Base-by-base conservation (phyloP, 2,329 filamentous ascomycete genomes). In the Coniochaeta sp. region DNA sequence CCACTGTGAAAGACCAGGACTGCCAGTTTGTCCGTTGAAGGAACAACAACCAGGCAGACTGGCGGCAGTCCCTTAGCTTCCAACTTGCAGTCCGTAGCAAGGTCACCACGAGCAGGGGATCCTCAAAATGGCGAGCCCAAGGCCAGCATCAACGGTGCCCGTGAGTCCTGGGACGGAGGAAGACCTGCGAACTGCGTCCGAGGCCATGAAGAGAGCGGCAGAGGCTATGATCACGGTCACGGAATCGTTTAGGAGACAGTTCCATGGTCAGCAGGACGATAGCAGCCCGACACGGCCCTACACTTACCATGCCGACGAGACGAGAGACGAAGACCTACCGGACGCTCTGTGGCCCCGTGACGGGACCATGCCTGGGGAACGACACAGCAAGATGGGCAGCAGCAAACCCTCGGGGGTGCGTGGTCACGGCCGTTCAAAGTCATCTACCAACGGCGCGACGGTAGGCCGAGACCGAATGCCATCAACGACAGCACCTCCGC, bases 131-230 rank as follows among this genome's bases (percentile, higher is more conserved):
- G 50, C 52, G 22, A 52, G 52, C 18, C 47, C 14, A 30, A 42
- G 47, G 16, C 40, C 28, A 18, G 31, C 42, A 10, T 49, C 55
- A 31, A 51, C 38, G 12, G 45, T 52, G 35, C 47, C 52, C 1
- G 40, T 51, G 16, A 53, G 56, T 30, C 33, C 52, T 9, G 49
- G 32, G 14, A 52, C 55, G 5, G 56, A 58, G 10, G 46, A 50
- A 18, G 59, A 60, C 26, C 51, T 63, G 9, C 56, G 56, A 30
- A 56, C 48, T 22, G 63, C 61, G 20, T 60, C 62, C 6, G 62
- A 64, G 40, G 62, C 63, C 13, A 63, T 65, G 61, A 58, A 64
- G 53, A 56, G 55, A 16, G 64, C 64, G 7, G 63, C 62, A 32
- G 57, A 63, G 33, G 62, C 61, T 45, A 65, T 66, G 61, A 56